Conservation (phyloP, 2,329 filamentous ascomycete species). For the Epichloe coenophiala region DNA sequence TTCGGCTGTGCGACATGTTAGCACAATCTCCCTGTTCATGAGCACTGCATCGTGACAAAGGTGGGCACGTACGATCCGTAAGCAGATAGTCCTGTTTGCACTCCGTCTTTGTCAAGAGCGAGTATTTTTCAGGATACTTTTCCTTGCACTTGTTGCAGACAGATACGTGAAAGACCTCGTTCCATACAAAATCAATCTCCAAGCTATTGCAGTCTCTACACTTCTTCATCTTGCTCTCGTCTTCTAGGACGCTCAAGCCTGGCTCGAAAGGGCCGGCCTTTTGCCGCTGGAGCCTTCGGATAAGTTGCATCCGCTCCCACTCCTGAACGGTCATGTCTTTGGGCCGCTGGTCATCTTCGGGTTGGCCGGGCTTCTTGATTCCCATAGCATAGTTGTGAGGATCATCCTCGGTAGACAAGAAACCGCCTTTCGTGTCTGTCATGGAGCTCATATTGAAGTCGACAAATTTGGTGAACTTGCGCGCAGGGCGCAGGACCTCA, state of each 20-base stretch:
- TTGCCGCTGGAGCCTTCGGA: constrained; percentile 57
- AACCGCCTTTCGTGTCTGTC: constrained; percentile 95
- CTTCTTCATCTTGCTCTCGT: constrained; percentile 51
- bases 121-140: constrained; percentile 82
- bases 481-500: constrained; percentile 54
- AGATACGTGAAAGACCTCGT: constrained; percentile 62
- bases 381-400: constrained; percentile 68
- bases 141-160: constrained; percentile 84
- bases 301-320: constrained; percentile 74
- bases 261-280: constrained; percentile 81
- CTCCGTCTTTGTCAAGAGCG: constrained; percentile 90
- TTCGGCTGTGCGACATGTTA: constrained; percentile 46
- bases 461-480: constrained; percentile 86
- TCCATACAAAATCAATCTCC: constrained; percentile 94
- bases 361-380: constrained; percentile 23
- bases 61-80: constrained; percentile 58
- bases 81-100: constrained; percentile 89
- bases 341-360: constrained; percentile 48
- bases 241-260: constrained; percentile 60
- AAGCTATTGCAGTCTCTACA: constrained; percentile 72
- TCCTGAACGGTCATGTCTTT: constrained; percentile 80
- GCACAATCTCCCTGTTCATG: neutral
- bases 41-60: too few species aligned
- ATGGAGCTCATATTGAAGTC: constrained; percentile 98
- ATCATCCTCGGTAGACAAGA: constrained; percentile 82